Conservation (phyloP, 306 rosid genomes). For the Medicago ruthenica region DNA sequence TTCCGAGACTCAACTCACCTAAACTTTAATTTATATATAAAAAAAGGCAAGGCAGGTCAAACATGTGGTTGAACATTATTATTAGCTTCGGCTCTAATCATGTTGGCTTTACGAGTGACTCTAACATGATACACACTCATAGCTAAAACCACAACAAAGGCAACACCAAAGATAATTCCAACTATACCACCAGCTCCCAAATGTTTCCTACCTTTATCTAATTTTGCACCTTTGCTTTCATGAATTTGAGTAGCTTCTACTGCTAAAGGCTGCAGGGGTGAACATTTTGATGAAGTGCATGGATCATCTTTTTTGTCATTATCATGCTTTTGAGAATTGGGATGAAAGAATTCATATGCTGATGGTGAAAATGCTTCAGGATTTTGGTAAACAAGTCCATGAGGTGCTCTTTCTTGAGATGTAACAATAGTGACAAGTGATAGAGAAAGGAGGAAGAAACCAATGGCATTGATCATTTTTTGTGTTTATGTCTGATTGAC, state of each 20-base stretch:
- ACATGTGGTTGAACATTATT: slow-evolving; percentile 29
- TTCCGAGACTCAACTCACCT: too few species aligned
- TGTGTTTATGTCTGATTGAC: slow-evolving; percentile 14
- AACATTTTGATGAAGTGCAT: slow-evolving; percentile 64
- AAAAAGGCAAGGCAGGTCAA: background rate
- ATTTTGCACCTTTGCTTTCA: slow-evolving; percentile 50
- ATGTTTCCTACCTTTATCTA: slow-evolving; percentile 35
- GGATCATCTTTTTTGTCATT: slow-evolving; percentile 45
- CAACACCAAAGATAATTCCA: slow-evolving; percentile 68
- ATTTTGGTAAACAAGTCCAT: slow-evolving; percentile 67
- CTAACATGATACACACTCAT: slow-evolving; percentile 66
- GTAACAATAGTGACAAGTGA: slow-evolving; percentile 51
- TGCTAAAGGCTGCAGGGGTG: slow-evolving; percentile 71
- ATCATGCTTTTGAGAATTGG: slow-evolving; percentile 53
- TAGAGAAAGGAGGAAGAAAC: slow-evolving; percentile 52
- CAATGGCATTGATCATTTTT: slow-evolving; percentile 48
- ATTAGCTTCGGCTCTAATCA: slow-evolving; percentile 35
- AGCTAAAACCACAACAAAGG: slow-evolving; percentile 60
- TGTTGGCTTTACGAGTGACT: slow-evolving; percentile 34
- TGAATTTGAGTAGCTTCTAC: slow-evolving; percentile 61
- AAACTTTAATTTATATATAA: too few species aligned
- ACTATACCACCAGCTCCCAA: slow-evolving; percentile 63
- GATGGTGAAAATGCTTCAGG: slow-evolving; percentile 76
- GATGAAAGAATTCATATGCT: slow-evolving; percentile 84
- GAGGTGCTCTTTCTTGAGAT: slow-evolving; percentile 88